Conservation (phyloP, 371 early-diverging fungal species). For the Caulochytrium protostelioides region DNA sequence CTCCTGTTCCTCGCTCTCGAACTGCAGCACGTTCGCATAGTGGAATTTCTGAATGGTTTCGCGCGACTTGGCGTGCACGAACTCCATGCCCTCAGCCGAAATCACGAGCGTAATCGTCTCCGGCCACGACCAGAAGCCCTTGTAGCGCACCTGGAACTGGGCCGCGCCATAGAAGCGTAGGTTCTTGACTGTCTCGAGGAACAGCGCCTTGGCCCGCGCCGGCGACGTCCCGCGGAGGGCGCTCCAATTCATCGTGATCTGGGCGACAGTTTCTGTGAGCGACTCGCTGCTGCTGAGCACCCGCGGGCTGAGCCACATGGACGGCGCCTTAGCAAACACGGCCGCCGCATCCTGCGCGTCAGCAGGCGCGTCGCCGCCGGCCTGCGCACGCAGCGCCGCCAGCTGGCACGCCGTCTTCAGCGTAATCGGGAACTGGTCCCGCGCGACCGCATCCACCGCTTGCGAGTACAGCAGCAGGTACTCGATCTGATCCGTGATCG, state of each 20-base stretch:
- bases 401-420: slow-evolving; percentile 15
- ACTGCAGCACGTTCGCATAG: slow-evolving; percentile 8
- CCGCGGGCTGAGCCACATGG: no score
- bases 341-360: no score
- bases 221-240: slow-evolving; percentile 8
- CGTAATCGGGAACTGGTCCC: slow-evolving; percentile 12
- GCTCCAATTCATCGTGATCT: no score
- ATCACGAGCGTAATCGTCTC: slow-evolving; percentile 14
- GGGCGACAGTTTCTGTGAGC: no score
- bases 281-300: no score
- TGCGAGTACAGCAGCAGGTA: slow-evolving; percentile 16
- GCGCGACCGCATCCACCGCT: slow-evolving; percentile 12
- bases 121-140: slow-evolving; percentile 15
- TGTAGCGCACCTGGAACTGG: slow-evolving; percentile 13
- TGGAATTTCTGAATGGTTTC: slow-evolving; percentile 13
- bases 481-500: slow-evolving; percentile 15
- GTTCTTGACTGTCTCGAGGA: slow-evolving; percentile 10
- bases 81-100: slow-evolving; percentile 14
- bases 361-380: not conserved
- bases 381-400: slow-evolving; percentile 16
- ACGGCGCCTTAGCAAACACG: no score
- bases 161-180: slow-evolving; percentile 15
- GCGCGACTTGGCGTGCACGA: slow-evolving; percentile 11
- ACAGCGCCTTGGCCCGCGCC: slow-evolving; percentile 12
- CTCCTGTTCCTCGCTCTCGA: slow-evolving; percentile 7